Base-by-base conservation (phyloP, 305 asterid species). In the Fraxinus latifolia region DNA sequence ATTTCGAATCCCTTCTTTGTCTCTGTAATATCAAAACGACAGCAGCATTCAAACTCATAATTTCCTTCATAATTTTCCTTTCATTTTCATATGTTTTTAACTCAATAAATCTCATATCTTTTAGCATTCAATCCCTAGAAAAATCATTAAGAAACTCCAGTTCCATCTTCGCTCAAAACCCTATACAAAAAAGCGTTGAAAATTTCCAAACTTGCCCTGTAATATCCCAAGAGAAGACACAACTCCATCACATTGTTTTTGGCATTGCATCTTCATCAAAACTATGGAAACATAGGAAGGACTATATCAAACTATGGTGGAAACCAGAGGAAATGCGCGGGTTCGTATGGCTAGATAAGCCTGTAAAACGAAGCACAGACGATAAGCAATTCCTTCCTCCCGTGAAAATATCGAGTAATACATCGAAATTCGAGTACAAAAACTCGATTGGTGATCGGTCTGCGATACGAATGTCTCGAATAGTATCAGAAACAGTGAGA, bases 241-340 rank as follows among this genome's bases (percentile, higher is more conserved):
- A 83, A 39, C 79, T 87, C 21, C 82, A 31, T 33, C 90, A 87
- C 76, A 76, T 87, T 62, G 88, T 85, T 37, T 87, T 87, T 58
- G 90, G 87, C 25, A 87, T 87, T 8, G 87, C 87, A 36, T 83
- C 87, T 6, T 85, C 90, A 15, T 80, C 77, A 1, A 73, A 80
- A 25, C 47, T 80, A 0, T 87, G 88, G 88, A 74, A 75, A 12
- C 31, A 55, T 3, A 77, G 90, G 29, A 81, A 87, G 1, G 77
- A 84, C 47, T 87, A 84, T 80, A 65, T 87, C 21, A 84, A 80
- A 94, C 50, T 55, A 55, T 17, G 27, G 67, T 55, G 67, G 27
- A 55, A 55, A 55, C 65, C 65, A 15, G 8, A 53, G 19, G 23
- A 53, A 53, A 53, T 53, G 65, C 7, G 65, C 19, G 65, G 65